phyloP scores from a whole-genome alignment of 1,284 basidiomycete genomes.

The Pseudomicrostroma phylloplanum region DNA sequence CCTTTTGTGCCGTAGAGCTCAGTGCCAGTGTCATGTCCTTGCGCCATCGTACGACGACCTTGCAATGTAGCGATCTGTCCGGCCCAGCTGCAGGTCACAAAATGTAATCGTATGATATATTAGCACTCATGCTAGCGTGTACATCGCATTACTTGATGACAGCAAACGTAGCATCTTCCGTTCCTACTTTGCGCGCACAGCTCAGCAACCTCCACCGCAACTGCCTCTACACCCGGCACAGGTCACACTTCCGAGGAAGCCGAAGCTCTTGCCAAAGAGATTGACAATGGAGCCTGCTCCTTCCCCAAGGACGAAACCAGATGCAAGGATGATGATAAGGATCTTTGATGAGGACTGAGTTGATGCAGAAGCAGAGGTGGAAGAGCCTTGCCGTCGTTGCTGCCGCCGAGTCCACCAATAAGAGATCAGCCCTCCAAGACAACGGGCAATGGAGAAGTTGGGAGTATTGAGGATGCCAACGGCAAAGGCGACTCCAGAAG shows the following conservation, averaged over 20 bases:
- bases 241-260: conserved; percentile 64
- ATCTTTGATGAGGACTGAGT: conserved; percentile 55
- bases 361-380: conserved; percentile 13
- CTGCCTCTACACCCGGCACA: conserved; percentile 77
- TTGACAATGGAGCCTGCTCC: conserved; percentile 76
- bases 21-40: too few species aligned
- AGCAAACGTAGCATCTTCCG: too few species aligned
- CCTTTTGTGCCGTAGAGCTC: too few species aligned
- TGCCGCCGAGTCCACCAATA: conserved; percentile 50
- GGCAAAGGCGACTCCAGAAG: conserved; percentile 54
- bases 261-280: conserved; percentile 63
- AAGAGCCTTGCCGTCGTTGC: conserved; percentile 47
- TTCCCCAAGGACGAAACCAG: conserved; percentile 90
- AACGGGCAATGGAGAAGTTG: conserved; percentile 77
- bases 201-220: conserved; percentile 62
- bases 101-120: too few species aligned
- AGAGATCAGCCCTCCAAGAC: conserved; percentile 79
- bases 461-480: conserved; percentile 83
- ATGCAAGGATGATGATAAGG: conserved; percentile 77
- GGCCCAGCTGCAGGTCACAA: too few species aligned
- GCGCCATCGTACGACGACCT: too few species aligned
- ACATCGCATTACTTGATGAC: too few species aligned
- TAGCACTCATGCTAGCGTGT: too few species aligned
- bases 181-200: conserved; percentile 5
- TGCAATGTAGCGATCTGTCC: too few species aligned